Conservation (phyloP, 371 early-diverging fungal species). For the Lichtheimia ornata region DNA sequence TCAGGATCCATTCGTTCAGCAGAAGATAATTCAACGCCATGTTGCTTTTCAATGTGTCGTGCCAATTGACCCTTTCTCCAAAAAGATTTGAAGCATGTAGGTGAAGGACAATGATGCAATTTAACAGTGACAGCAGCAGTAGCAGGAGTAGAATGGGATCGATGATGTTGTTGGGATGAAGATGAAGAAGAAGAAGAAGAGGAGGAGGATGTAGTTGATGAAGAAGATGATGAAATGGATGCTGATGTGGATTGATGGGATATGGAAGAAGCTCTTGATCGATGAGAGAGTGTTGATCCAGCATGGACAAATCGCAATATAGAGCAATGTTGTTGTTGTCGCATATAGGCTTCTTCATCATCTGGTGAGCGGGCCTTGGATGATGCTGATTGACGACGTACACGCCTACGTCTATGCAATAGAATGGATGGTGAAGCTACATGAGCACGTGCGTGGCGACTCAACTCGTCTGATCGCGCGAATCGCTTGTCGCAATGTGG, state of each 20-base stretch:
- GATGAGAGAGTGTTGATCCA: background rate
- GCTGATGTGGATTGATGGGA: background rate
- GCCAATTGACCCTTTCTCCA: slow-evolving; percentile 49
- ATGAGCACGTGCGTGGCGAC: slow-evolving; percentile 74
- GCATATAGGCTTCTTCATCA: slow-evolving; percentile 40
- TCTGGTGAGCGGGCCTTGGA: slow-evolving; percentile 23
- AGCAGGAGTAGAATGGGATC: slow-evolving; percentile 7
- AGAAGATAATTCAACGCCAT: slow-evolving; percentile 9
- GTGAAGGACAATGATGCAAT: slow-evolving; percentile 40
- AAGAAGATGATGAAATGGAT: background rate
- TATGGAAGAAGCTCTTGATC: background rate
- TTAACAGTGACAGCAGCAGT: slow-evolving; percentile 19
- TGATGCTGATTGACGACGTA: slow-evolving; percentile 9
- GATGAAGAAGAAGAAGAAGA: slow-evolving; percentile 5
- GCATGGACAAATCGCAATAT: slow-evolving; percentile 44
- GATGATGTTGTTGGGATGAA: background rate
- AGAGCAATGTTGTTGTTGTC: slow-evolving; percentile 47
- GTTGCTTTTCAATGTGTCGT: slow-evolving; percentile 40
- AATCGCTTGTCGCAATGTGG: slow-evolving; percentile 80
- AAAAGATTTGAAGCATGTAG: slow-evolving; percentile 46
- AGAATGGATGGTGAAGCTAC: slow-evolving; percentile 30
- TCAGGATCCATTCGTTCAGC: slow-evolving; percentile 15
- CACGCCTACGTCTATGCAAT: slow-evolving; percentile 20
- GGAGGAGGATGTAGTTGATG: background rate
- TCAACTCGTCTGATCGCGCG: slow-evolving; percentile 86